These are phyloP conservation scores for Globisporangium radiosum DNA, from an alignment of 352 stramenopile species.

Conservation along the genomic window DNA sequence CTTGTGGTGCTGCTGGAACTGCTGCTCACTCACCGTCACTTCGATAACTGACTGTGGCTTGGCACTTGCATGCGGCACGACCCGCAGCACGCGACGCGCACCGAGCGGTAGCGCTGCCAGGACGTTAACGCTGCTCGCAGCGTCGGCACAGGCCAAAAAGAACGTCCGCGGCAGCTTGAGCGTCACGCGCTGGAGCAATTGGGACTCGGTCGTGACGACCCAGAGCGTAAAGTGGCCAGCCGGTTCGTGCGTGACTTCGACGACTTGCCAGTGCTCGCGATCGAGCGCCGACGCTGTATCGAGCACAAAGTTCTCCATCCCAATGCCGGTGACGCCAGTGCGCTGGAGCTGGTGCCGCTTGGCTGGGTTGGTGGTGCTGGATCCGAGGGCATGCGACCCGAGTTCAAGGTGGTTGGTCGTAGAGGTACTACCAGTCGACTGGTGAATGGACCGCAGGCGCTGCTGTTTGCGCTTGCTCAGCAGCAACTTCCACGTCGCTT, in stretches of 20 bases:
- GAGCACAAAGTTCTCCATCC: constrained; percentile 80
- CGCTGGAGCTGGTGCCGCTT: constrained; percentile 27
- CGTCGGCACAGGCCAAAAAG: constrained; percentile 56
- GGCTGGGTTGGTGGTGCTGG: constrained; percentile 9
- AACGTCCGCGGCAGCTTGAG: constrained; percentile 67
- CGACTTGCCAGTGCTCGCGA: constrained; percentile 71
- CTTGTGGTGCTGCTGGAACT: constrained; percentile 69
- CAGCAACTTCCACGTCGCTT: constrained; percentile 65
- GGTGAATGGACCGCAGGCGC: constrained; percentile 44
- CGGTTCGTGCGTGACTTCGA: constrained; percentile 74
- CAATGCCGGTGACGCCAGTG: constrained; percentile 33
- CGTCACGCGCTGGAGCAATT: constrained; percentile 67
- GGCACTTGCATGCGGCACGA: constrained; percentile 49
- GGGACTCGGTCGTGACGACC: constrained; percentile 88
- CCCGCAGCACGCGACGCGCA: constrained; percentile 40
- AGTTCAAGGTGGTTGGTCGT: constrained; percentile 4
- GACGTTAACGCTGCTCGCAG: constrained; percentile 72
- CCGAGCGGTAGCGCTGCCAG: constrained; percentile 57
- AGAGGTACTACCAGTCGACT: constrained; percentile 5
- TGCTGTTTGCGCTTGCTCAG: constrained; percentile 52
- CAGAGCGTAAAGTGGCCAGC: constrained; percentile 91
- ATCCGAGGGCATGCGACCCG: constrained; percentile 1
- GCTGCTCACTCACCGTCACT: constrained; percentile 57
- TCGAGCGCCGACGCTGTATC: constrained; percentile 48
- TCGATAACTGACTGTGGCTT: constrained; percentile 60